Percentiles rank a stretch among this genome's conserved stretches.
phyloP scores from a whole-genome alignment of 768 basidiomycete genomes.

The Hirschioporus abietinus region DNA sequence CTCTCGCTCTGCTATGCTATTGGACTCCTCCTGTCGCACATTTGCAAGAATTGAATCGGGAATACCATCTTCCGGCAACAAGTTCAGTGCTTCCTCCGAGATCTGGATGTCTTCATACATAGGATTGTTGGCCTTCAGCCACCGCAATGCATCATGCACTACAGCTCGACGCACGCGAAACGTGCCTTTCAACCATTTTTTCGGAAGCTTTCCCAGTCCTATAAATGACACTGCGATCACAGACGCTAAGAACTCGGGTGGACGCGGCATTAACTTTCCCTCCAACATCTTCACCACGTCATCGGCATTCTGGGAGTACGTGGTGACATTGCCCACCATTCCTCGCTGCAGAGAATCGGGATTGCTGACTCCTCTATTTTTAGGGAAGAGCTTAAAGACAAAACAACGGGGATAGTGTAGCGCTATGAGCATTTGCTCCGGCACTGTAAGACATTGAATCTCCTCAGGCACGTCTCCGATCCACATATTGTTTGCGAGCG shows the following conservation, averaged over 20 bases:
- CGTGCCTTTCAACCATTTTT: constrained; percentile 21
- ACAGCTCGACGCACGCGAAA: constrained; percentile 28
- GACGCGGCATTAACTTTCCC: constrained; percentile 30
- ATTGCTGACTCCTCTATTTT: constrained; percentile 12
- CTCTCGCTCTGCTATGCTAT: constrained; percentile 19
- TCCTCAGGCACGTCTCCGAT: constrained; percentile 28
- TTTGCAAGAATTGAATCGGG: constrained; percentile 24
- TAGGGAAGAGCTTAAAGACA: constrained; percentile 34
- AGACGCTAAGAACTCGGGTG: constrained; percentile 23
- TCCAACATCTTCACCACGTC: constrained; percentile 28
- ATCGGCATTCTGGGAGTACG: constrained; percentile 22
- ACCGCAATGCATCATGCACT: constrained; percentile 27
- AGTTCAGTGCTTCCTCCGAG: constrained; percentile 10
- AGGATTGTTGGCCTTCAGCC: constrained; percentile 32
- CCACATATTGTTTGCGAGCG: constrained; percentile 36
- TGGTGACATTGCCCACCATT: constrained; percentile 32
- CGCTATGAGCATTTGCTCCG: constrained; percentile 32
- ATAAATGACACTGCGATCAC: constrained; percentile 32
- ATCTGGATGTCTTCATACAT: constrained; percentile 26
- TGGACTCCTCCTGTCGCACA: constrained; percentile 17
- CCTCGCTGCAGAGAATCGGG: constrained; percentile 18
- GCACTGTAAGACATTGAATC: constrained; percentile 25
- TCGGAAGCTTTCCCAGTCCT: constrained; percentile 23
- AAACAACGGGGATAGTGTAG: constrained; percentile 27
- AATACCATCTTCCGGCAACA: constrained; percentile 29